Evolutionary conservation across 2,329 filamentous ascomycete species (phyloP).

Genomic region (Paracamarosporium sp.): DNA sequence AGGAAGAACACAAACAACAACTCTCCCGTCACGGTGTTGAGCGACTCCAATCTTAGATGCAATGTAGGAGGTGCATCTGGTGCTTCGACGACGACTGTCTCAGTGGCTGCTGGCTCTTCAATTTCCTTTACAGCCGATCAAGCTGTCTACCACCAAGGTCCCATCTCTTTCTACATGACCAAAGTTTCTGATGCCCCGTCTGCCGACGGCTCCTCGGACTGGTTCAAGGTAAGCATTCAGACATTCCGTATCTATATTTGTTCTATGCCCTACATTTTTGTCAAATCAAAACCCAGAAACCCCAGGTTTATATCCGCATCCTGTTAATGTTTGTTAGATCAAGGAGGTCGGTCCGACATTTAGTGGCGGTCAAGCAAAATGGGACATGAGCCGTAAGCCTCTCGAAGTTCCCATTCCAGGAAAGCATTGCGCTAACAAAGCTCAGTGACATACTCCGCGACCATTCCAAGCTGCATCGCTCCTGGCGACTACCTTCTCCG

Average conservation of each 20-base stretch:
- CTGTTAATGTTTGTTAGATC: slow-evolving; percentile 28
- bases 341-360: slow-evolving; percentile 48
- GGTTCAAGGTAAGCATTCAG: slow-evolving; percentile 31
- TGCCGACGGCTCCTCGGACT: slow-evolving; percentile 46
- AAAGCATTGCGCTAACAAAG: slow-evolving; percentile 14
- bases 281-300: too few relatives aligned
- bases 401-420: not conserved
- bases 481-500: slow-evolving; percentile 56
- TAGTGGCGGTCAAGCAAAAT: slow-evolving; percentile 37
- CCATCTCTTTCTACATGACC: slow-evolving; percentile 46
- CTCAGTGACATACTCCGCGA: slow-evolving; percentile 42
- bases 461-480: slow-evolving; percentile 50
- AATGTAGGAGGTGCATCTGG: slow-evolving; percentile 41
- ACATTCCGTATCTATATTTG: too few relatives aligned
- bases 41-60: slow-evolving; percentile 42
- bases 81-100: slow-evolving; percentile 38
- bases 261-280: too few relatives aligned
- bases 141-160: slow-evolving; percentile 49
- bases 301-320: too few relatives aligned
- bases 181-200: slow-evolving; percentile 41
- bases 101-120: slow-evolving; percentile 42
- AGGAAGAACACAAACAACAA: slow-evolving; percentile 48
- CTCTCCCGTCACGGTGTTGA: slow-evolving; percentile 43
- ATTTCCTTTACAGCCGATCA: slow-evolving; percentile 45
- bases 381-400: slow-evolving; percentile 41